phyloP scores from a whole-genome alignment of 1,284 basidiomycete species.

The Megacollybia platyphylla region DNA sequence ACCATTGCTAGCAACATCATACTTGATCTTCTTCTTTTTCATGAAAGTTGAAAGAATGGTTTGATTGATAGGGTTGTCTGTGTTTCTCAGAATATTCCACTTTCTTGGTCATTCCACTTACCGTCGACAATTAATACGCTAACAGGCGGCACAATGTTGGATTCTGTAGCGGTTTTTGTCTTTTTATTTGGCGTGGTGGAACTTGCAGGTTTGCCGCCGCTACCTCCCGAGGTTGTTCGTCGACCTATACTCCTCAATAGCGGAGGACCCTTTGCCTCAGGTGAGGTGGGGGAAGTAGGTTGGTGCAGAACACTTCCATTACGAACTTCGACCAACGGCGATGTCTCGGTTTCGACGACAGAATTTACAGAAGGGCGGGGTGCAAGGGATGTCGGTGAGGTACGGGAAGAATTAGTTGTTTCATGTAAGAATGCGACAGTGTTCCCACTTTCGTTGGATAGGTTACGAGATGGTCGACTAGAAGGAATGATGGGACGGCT shows the following conservation, averaged over 20 bases:
- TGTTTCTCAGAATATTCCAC: slow-evolving; percentile 6
- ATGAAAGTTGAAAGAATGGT: slow-evolving; percentile 94
- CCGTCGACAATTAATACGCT: slow-evolving; percentile 95
- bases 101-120: slow-evolving; percentile 20
- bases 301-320: too few relatives aligned
- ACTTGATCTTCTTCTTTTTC: slow-evolving; percentile 93
- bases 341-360: too few relatives aligned
- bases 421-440: slow-evolving; percentile 20
- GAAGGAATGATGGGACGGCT: slow-evolving; percentile 21
- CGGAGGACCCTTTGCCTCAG: too few relatives aligned
- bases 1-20: slow-evolving; percentile 90
- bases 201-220: too few relatives aligned
- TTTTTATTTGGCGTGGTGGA: background rate
- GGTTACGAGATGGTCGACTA: slow-evolving; percentile 11
- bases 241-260: too few relatives aligned
- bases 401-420: slow-evolving; percentile 5
- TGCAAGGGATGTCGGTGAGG: background rate
- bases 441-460: slow-evolving; percentile 12
- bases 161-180: slow-evolving; percentile 6
- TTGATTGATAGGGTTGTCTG: slow-evolving; percentile 98
- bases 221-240: too few relatives aligned
- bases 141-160: slow-evolving; percentile 81
- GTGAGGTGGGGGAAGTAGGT: too few relatives aligned
- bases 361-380: too few relatives aligned
- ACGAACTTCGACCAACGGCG: too few relatives aligned